These are phyloP conservation scores for Ampelocalamus luodianensis DNA, from an alignment of 176 grass and related monocot species.

Conservation along the genomic window DNA sequence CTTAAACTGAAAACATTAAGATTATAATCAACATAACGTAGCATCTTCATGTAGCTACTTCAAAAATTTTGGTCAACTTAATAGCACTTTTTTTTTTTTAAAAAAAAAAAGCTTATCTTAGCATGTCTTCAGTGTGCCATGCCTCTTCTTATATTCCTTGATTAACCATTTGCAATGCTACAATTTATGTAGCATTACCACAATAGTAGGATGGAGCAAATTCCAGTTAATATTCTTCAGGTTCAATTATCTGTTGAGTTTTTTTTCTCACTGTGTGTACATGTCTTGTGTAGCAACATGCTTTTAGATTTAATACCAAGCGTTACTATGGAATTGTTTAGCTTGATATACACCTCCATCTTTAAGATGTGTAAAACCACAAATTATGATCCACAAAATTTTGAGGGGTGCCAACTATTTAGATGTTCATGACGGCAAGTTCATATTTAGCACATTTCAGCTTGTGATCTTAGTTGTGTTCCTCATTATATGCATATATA, in stretches of 20 bases:
- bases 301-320: background rate
- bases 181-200: slow-evolving; percentile 25
- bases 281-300: background rate
- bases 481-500: slow-evolving; percentile 16
- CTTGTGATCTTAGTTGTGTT: background rate
- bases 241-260: background rate
- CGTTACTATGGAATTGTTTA: background rate
- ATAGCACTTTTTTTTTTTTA: background rate
- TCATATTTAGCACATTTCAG: slow-evolving; percentile 38
- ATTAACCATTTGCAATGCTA: slow-evolving; percentile 31
- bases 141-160: background rate
- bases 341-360: slow-evolving; percentile 9
- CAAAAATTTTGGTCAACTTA: slow-evolving; percentile 5
- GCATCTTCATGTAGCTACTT: background rate
- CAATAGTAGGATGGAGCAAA: background rate
- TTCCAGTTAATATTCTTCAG: slow-evolving; percentile 28
- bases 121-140: background rate
- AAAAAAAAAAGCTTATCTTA: background rate
- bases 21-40: slow-evolving; percentile 12
- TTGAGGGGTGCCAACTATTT: background rate
- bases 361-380: slow-evolving; percentile 30
- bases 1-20: slow-evolving; percentile 15
- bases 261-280: slow-evolving; percentile 14
- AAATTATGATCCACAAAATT: slow-evolving; percentile 2
- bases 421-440: slow-evolving; percentile 17